Conservation (phyloP, 1,284 basidiomycete genomes). For the Salmacisia buchloeana region DNA sequence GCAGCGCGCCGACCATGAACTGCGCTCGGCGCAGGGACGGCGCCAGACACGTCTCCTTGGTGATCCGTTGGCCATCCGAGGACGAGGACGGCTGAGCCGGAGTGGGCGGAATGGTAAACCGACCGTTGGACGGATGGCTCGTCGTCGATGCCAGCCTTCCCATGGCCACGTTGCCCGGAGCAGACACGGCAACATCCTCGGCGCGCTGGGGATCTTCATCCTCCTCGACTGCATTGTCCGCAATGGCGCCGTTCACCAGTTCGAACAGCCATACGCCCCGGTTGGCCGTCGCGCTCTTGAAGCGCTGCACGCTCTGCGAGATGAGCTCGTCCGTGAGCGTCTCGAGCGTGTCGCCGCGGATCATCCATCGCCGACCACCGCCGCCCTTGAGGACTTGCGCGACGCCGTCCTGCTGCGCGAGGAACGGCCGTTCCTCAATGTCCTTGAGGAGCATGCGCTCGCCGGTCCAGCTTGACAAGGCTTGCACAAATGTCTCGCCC, state of each 20-base stretch:
- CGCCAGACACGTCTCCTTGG: constrained; percentile 60
- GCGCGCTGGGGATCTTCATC: no score
- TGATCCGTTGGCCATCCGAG: constrained; percentile 47
- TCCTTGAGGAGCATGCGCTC: constrained; percentile 71
- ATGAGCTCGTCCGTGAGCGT: constrained; percentile 79
- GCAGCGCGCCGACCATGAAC: constrained; percentile 80
- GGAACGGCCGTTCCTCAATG: constrained; percentile 77
- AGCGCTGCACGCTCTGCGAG: constrained; percentile 71
- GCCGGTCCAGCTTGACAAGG: constrained; percentile 77
- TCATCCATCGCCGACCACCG: constrained; percentile 53
- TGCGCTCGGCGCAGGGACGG: constrained; percentile 68
- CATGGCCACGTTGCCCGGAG: no score
- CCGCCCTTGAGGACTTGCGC: constrained; percentile 79
- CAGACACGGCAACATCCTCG: no score
- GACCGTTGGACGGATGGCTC: no score
- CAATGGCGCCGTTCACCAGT: constrained; percentile 72
- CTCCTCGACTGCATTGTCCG: constrained; percentile 58
- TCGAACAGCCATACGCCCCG: constrained; percentile 52
- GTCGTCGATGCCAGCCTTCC: no score
- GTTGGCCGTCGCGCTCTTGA: constrained; percentile 60
- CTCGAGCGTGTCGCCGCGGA: constrained; percentile 55
- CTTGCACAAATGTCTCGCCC: constrained; percentile 71
- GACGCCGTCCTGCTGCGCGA: constrained; percentile 81
- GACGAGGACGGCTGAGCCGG: neutral
- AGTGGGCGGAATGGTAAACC: neutral